Conservation (phyloP, 495 filamentous ascomycete species). For the Friedmanniomyces endolithicus region DNA sequence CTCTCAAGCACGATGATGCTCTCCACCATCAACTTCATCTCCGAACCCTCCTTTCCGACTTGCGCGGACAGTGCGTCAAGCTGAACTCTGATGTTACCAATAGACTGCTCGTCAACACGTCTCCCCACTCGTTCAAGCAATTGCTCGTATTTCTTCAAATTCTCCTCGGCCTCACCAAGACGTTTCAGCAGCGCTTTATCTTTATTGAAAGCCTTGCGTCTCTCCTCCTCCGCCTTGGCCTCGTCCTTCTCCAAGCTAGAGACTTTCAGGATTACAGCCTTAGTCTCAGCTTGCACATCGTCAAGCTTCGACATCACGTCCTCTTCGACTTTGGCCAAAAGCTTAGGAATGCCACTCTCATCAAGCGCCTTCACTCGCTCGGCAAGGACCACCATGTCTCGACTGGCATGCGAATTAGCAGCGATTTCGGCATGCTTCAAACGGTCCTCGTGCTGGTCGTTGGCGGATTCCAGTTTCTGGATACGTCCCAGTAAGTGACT, state of each 20-base stretch:
- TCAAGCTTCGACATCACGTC: slow-evolving; percentile 4
- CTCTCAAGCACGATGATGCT: slow-evolving; percentile 2
- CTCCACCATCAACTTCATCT: slow-evolving; percentile 11
- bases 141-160: slow-evolving; percentile 7
- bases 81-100: slow-evolving; percentile 1
- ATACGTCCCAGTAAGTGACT: slow-evolving; percentile 24
- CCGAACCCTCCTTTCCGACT: slow-evolving; percentile 2
- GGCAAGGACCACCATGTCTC: background rate
- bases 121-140: background rate
- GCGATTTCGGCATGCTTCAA: slow-evolving; percentile 2
- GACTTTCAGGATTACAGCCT: slow-evolving; percentile 9
- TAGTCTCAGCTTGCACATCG: slow-evolving; percentile 7
- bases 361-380: slow-evolving; percentile 9
- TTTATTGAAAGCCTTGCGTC: slow-evolving; percentile 10
- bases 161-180: slow-evolving; percentile 11
- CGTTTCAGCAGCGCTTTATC: slow-evolving; percentile 16
- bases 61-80: slow-evolving; percentile 7
- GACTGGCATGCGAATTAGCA: background rate
- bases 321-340: slow-evolving; percentile 3
- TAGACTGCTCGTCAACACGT: background rate
- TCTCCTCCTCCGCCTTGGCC: slow-evolving; percentile 4
- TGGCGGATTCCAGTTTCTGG: slow-evolving; percentile 19
- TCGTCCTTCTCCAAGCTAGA: slow-evolving; percentile 5
- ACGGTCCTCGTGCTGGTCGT: slow-evolving; percentile 3
- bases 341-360: background rate